These are phyloP conservation scores for Phytophthora foliorum DNA, from an alignment of 352 stramenopile species.

Conservation along the genomic window DNA sequence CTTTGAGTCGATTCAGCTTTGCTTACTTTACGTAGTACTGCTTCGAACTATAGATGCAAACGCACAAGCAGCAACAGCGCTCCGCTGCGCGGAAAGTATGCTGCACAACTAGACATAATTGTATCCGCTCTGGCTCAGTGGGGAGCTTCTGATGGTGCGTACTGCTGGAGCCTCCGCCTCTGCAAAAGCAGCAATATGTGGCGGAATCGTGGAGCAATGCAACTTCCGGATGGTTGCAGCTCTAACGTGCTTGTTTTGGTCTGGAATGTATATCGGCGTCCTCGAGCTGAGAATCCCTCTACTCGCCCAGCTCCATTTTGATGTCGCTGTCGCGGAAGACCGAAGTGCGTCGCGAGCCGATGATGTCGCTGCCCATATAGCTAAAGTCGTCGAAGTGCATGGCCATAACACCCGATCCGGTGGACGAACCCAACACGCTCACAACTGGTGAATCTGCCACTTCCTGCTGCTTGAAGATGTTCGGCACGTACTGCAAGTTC, in stretches of 20 bases:
- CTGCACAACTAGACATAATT: slow-evolving; percentile 29
- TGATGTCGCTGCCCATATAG: slow-evolving; percentile 90
- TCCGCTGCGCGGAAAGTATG: slow-evolving; percentile 17
- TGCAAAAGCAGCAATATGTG: not conserved
- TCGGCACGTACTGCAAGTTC: slow-evolving; percentile 83
- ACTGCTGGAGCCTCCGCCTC: slow-evolving; percentile 13
- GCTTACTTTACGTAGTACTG: slow-evolving; percentile 35
- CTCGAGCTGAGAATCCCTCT: slow-evolving; percentile 4
- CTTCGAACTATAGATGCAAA: slow-evolving; percentile 36
- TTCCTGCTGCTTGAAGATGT: slow-evolving; percentile 86
- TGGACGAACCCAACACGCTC: slow-evolving; percentile 50
- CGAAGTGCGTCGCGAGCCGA: slow-evolving; percentile 83
- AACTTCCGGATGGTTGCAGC: slow-evolving; percentile 37
- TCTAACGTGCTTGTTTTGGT: slow-evolving; percentile 7
- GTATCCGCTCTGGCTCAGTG: slow-evolving; percentile 21
- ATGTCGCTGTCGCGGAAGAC: slow-evolving; percentile 88
- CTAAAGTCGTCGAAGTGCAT: slow-evolving; percentile 92
- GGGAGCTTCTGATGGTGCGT: slow-evolving; percentile 18
- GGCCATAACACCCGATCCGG: slow-evolving; percentile 65
- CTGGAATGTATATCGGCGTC: slow-evolving; percentile 9
- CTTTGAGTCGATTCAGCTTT: slow-evolving; percentile 2
- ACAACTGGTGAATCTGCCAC: slow-evolving; percentile 84
- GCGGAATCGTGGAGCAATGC: slow-evolving; percentile 20
- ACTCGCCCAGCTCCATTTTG: slow-evolving; percentile 87
- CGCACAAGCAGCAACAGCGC: slow-evolving; percentile 9